Conservation (phyloP, 2,329 filamentous ascomycete genomes). For the Trichoderma lentiforme region DNA sequence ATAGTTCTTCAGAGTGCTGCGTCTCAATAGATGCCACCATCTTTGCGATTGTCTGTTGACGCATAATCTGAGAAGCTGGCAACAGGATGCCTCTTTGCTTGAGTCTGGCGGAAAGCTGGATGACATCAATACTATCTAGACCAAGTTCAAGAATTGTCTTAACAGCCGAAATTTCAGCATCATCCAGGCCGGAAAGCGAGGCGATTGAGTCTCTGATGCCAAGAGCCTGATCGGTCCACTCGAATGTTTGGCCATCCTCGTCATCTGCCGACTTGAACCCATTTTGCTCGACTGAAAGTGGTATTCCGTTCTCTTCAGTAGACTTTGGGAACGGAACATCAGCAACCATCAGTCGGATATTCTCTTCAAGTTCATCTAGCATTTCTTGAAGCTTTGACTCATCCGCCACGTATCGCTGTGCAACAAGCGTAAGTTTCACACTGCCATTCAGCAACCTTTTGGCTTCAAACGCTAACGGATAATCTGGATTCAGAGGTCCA, state of each 20-base stretch:
- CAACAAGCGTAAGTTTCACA: slow-evolving; percentile 58
- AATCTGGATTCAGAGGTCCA: slow-evolving; percentile 56
- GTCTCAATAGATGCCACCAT: slow-evolving; percentile 41
- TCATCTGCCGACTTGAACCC: background rate
- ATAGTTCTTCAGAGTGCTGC: background rate
- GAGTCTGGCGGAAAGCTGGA: slow-evolving; percentile 74
- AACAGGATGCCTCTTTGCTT: slow-evolving; percentile 58
- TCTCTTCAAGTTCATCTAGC: slow-evolving; percentile 39
- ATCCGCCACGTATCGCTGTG: slow-evolving; percentile 44
- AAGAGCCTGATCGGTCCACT: slow-evolving; percentile 56
- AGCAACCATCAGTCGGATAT: slow-evolving; percentile 17
- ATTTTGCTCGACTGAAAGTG: background rate
- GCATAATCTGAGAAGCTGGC: slow-evolving; percentile 74
- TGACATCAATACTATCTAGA: slow-evolving; percentile 87
- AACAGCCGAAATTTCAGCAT: slow-evolving; percentile 49
- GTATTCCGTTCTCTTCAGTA: background rate
- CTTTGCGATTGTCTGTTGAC: slow-evolving; percentile 61
- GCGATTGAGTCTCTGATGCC: slow-evolving; percentile 62
- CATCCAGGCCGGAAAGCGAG: slow-evolving; percentile 52
- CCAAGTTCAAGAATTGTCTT: slow-evolving; percentile 77
- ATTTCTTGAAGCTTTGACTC: slow-evolving; percentile 31
- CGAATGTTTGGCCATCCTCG: slow-evolving; percentile 36
- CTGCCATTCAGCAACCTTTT: slow-evolving; percentile 47
- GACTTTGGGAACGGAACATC: background rate
- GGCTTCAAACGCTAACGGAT: slow-evolving; percentile 74